Conservation (phyloP, 805 yeast species). For the Kuraishia capsulata region DNA sequence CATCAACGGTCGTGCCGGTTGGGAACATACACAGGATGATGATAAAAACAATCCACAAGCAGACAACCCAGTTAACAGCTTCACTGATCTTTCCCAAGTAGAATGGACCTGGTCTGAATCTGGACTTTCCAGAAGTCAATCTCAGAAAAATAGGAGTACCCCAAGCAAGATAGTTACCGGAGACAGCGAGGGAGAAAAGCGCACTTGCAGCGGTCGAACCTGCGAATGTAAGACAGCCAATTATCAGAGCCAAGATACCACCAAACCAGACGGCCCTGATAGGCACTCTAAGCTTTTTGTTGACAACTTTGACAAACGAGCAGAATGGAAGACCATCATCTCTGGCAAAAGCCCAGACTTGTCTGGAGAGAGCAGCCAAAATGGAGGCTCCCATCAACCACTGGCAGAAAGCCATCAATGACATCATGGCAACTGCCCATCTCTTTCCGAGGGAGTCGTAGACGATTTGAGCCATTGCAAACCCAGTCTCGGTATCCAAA, state of each 20-base stretch:
- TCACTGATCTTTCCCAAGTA: slow-evolving; percentile 26
- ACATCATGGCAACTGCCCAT: slow-evolving; percentile 42
- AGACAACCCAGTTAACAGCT: slow-evolving; percentile 24
- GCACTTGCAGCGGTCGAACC: slow-evolving; percentile 35
- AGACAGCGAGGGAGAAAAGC: slow-evolving; percentile 34
- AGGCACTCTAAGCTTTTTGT: slow-evolving; percentile 32
- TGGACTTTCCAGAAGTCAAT: slow-evolving; percentile 28
- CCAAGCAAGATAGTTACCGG: slow-evolving; percentile 37
- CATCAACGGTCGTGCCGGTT: slow-evolving; percentile 18
- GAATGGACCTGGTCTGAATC: slow-evolving; percentile 34
- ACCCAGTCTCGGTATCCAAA: slow-evolving; percentile 25
- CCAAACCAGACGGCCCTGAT: slow-evolving; percentile 33
- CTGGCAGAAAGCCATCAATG: slow-evolving; percentile 37
- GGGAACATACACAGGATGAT: slow-evolving; percentile 31
- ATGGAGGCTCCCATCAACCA: slow-evolving; percentile 39
- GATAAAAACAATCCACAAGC: slow-evolving; percentile 19
- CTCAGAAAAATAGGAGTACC: slow-evolving; percentile 32
- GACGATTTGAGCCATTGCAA: slow-evolving; percentile 38
- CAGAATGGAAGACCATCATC: slow-evolving; percentile 40
- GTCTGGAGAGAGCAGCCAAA: slow-evolving; percentile 38
- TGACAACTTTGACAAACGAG: slow-evolving; percentile 30
- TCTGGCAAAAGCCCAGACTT: slow-evolving; percentile 43
- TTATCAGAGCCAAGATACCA: slow-evolving; percentile 24
- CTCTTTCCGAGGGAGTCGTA: slow-evolving; percentile 36
- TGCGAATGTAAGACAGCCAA: slow-evolving; percentile 33